Evolutionary conservation across 2,329 filamentous ascomycete genomes (phyloP), one percentile per base, ranked within the genome.

Genomic region (Colletotrichum sp.): DNA sequence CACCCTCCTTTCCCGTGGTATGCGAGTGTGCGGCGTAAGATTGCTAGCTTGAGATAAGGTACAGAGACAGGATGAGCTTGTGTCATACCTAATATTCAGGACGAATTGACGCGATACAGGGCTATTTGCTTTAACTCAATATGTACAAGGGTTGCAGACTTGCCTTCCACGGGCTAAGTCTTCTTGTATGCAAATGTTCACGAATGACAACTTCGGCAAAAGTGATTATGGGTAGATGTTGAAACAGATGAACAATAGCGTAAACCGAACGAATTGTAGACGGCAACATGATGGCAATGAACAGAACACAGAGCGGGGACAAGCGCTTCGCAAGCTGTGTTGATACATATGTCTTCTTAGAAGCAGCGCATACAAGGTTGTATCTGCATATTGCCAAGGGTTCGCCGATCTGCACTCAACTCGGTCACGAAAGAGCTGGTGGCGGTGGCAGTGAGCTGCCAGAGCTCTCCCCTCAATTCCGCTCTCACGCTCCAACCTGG

Each of bases 391-490:
- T 32, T 21, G 28, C 16, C 26, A 24, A 64, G 62, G 12, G 18
- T 34, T 32, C 18, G 21, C 62, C 32, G 26, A 71, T 67, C 68
- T 28, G 28, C 30, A 66, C 49, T 59, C 68, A 60, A 30, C 18
- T 39, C 44, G 12, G 69, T 30, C 18, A 30, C 16, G 36, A 64
- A 71, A 62, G 60, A 49, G 68, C 57, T 73, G 57, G 73, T 76
- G 73, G 73, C 64, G 73, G 73, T 76, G 69, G 69, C 72, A 71
- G 72, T 75, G 68, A 66, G 24, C 59, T 63, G 59, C 59, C 16
- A 21, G 18, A 21, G 59, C 57, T 60, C 28, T n/a, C 30, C 57
- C 30, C 57, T 62, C 32, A 32, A 34, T 32, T 60, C 57, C 57
- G 26, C 57, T 60, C 57, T 62, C 32, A 28, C n/a, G 21, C 57